Evolutionary conservation across 768 basidiomycete genomes (phyloP).

Genomic region (Boletus sp.): DNA sequence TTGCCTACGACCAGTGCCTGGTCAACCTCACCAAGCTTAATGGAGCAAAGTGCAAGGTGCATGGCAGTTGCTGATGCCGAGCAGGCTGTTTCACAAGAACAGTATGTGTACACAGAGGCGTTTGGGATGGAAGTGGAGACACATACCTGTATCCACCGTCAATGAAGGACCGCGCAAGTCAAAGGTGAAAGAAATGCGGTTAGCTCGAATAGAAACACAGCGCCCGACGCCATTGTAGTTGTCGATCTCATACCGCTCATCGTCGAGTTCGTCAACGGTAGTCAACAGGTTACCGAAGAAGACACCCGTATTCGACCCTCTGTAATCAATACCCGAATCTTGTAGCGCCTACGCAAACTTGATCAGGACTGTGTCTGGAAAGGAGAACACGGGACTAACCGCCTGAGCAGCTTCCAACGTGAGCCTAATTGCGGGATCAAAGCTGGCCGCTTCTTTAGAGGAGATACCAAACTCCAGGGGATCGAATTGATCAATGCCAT

Average conservation of each 20-base stretch:
- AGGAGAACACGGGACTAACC: slow-evolving; percentile 3
- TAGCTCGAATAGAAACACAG: slow-evolving; percentile 31
- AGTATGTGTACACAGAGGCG: neutral
- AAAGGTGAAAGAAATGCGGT: slow-evolving; percentile 35
- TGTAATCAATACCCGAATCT: slow-evolving; percentile 48
- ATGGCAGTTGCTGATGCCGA: slow-evolving; percentile 46
- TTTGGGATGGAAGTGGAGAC: neutral
- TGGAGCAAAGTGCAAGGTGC: slow-evolving; percentile 47
- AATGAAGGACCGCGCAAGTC: slow-evolving; percentile 48
- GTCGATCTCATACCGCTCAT: slow-evolving; percentile 27
- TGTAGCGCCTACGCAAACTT: slow-evolving; percentile 30
- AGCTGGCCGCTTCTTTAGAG: slow-evolving; percentile 28
- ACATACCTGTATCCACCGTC: slow-evolving; percentile 38
- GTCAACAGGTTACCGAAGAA: slow-evolving; percentile 37
- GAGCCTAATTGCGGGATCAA: slow-evolving; percentile 33
- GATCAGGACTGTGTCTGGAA: neutral
- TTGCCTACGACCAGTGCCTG: slow-evolving; percentile 42
- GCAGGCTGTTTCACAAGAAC: slow-evolving; percentile 28
- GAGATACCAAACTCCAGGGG: slow-evolving; percentile 35
- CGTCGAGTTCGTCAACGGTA: slow-evolving; percentile 28
- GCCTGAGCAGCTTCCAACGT: slow-evolving; percentile 33
- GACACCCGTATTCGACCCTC: slow-evolving; percentile 41
- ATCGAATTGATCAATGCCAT: slow-evolving; percentile 34
- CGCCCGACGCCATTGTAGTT: slow-evolving; percentile 31
- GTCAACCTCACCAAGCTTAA: slow-evolving; percentile 45